Base-by-base conservation (phyloP, 805 yeast species). In the Maudiozyma serrabonitensis region DNA sequence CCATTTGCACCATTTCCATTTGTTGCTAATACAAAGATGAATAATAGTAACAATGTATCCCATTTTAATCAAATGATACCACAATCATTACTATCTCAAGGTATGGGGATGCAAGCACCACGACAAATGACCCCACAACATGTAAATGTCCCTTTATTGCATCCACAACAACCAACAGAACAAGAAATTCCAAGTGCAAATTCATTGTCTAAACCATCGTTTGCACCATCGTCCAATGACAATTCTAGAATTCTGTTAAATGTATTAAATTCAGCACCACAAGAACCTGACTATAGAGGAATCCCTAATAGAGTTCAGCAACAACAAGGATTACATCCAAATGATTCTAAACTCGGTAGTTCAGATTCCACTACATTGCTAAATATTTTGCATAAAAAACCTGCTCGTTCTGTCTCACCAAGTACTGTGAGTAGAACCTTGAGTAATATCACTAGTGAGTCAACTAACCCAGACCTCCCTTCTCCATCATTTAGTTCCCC, bases 161-260 rank as follows among this genome's bases (percentile, higher is more conserved):
- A 21, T 43, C 56, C 15, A 46, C 55, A 43, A 49, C 58, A 35
- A 28, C 41, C 46, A 12, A 35, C 47, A 3, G 47, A 50, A 45
- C 26, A 41, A 13, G 54, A 57, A 28, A 70, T 73, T 12, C 76
- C 75, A 34, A 63, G 71, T 28, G 64, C 72, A 12, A 66, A 66
- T 28, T 67, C 71, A 44, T 66, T 76, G 12, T 63, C 72, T 8
- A 63, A 62, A 48, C 70, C 71, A 40, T 62, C 69, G 8, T 57
- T 69, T 45, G 63, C 62, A n/a, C 52, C 63, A 5, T 54, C 59
- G 15, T 21, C 32, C 11, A 38, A 35, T 25, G 18, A 16, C 39
- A 44, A 60, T 54, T 50, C 57, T 3, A 52, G 53, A 35, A 50
- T 51, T 28, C 35, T 76, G 13, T 65, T 75, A 47, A 70, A 75